Percentiles rank a stretch among this genome's conserved stretches.
Evolutionary conservation across 768 basidiomycete genomes (phyloP).

Genomic region (Pisolithus microcarpus): DNA sequence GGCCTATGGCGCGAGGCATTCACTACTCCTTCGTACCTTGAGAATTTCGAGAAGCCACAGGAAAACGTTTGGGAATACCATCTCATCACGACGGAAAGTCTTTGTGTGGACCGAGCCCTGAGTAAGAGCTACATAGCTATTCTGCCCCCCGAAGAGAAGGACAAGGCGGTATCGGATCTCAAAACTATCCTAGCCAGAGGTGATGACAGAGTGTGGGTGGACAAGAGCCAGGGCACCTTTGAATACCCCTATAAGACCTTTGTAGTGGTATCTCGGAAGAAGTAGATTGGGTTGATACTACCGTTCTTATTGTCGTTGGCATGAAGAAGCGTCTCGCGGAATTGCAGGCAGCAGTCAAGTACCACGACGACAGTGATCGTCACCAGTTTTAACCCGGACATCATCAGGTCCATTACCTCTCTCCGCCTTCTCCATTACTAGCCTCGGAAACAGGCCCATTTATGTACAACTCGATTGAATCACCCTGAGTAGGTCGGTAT

Average conservation of each 20-base stretch:
- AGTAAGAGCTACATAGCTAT: constrained; percentile 85
- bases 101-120: constrained; percentile 56
- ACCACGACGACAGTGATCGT: no score
- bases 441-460: no score
- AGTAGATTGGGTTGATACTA: constrained; percentile 16
- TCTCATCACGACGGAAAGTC: constrained; percentile 46
- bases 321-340: background rate
- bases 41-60: constrained; percentile 51
- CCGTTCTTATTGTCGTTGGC: background rate
- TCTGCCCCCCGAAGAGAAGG: constrained; percentile 51
- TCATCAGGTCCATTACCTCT: no score
- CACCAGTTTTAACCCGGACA: no score
- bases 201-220: constrained; percentile 66
- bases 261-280: constrained; percentile 46
- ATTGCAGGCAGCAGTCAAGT: no score
- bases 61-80: constrained; percentile 50
- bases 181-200: constrained; percentile 49
- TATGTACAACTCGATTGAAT: no score
- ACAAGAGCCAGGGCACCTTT: constrained; percentile 65
- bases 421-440: no score
- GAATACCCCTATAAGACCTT: constrained; percentile 73
- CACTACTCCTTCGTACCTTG: constrained; percentile 51
- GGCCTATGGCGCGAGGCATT: constrained; percentile 69
- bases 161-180: constrained; percentile 43
- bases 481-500: no score